A percentile compares a stretch with the other conserved stretches of the same genome.
Evolutionary conservation across 2,329 filamentous ascomycete species (phyloP).

Genomic region (Microsporum canis): DNA sequence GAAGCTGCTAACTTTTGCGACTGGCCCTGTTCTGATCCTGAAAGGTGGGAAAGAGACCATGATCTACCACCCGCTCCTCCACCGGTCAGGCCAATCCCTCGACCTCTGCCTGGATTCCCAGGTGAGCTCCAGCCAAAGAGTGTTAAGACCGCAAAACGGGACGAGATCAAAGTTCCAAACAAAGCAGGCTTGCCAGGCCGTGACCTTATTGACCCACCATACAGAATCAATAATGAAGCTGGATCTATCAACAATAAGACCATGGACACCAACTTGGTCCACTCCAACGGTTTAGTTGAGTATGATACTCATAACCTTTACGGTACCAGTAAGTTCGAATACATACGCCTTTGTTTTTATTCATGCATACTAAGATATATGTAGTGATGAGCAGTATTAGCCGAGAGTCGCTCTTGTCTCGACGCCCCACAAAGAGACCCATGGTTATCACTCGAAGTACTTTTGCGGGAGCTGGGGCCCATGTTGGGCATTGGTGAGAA

Average conservation of each 20-base stretch:
- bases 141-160: slow-evolving; percentile 12
- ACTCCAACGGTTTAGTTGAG: slow-evolving; percentile 50
- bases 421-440: slow-evolving; percentile 49
- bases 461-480: slow-evolving; percentile 53
- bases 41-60: slow-evolving; percentile 36
- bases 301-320: slow-evolving; percentile 63
- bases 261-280: slow-evolving; percentile 50
- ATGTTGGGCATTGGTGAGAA: slow-evolving; percentile 39
- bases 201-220: slow-evolving; percentile 50
- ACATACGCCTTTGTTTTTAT: neutral
- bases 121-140: slow-evolving; percentile 47
- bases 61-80: slow-evolving; percentile 44
- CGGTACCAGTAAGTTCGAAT: slow-evolving; percentile 39
- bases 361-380: slow-evolving; percentile 4
- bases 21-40: slow-evolving; percentile 40
- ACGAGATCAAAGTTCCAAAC: slow-evolving; percentile 19
- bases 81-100: slow-evolving; percentile 47
- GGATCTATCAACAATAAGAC: slow-evolving; percentile 41
- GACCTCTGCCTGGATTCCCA: slow-evolving; percentile 53
- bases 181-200: slow-evolving; percentile 48
- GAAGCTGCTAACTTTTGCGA: slow-evolving; percentile 38
- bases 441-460: slow-evolving; percentile 59
- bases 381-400: slow-evolving; percentile 53
- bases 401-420: slow-evolving; percentile 48
- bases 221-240: slow-evolving; percentile 48